Percentiles rank a stretch among this genome's conserved stretches.
These are phyloP conservation scores for Ceratocystis alfenasii DNA, from an alignment of 2,329 filamentous ascomycete species.

Conservation along the genomic window DNA sequence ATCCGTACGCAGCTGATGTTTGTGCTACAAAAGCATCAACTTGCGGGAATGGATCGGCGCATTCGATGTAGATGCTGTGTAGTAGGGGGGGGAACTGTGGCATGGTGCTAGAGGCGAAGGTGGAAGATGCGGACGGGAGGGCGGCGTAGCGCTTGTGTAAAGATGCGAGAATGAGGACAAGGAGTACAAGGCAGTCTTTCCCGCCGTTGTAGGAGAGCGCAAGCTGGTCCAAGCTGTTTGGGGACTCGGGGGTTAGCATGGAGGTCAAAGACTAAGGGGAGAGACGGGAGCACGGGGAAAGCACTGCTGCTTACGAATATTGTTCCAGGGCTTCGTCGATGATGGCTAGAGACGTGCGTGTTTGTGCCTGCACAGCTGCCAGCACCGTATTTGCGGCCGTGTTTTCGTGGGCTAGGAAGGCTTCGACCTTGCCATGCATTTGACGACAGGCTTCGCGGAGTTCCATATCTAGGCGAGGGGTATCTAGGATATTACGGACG, in stretches of 20 bases:
- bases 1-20: slow-evolving; percentile 89
- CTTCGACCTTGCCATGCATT: slow-evolving; percentile 48
- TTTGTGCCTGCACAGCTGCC: slow-evolving; percentile 59
- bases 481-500: too few species aligned
- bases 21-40: slow-evolving; percentile 90
- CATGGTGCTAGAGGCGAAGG: slow-evolving; percentile 9
- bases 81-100: slow-evolving; percentile 37
- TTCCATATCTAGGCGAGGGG: slow-evolving; percentile 18
- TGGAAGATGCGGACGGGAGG: slow-evolving; percentile 24
- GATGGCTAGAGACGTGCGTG: slow-evolving; percentile 57
- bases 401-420: slow-evolving; percentile 52
- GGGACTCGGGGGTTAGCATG: slow-evolving; percentile 4
- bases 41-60: slow-evolving; percentile 69
- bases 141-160: slow-evolving; percentile 34
- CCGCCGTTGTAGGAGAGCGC: slow-evolving; percentile 78
- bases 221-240: slow-evolving; percentile 19
- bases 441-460: slow-evolving; percentile 37
- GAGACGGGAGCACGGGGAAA: slow-evolving; percentile 12
- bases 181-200: slow-evolving; percentile 69
- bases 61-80: slow-evolving; percentile 80
- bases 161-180: slow-evolving; percentile 70
- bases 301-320: slow-evolving; percentile 51
- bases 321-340: slow-evolving; percentile 61
- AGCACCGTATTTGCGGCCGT: slow-evolving; percentile 38
- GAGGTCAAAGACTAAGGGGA: background rate